These are phyloP conservation scores for Leccinum pachyderme DNA, from an alignment of 1,284 basidiomycete genomes.

Conservation along the genomic window DNA sequence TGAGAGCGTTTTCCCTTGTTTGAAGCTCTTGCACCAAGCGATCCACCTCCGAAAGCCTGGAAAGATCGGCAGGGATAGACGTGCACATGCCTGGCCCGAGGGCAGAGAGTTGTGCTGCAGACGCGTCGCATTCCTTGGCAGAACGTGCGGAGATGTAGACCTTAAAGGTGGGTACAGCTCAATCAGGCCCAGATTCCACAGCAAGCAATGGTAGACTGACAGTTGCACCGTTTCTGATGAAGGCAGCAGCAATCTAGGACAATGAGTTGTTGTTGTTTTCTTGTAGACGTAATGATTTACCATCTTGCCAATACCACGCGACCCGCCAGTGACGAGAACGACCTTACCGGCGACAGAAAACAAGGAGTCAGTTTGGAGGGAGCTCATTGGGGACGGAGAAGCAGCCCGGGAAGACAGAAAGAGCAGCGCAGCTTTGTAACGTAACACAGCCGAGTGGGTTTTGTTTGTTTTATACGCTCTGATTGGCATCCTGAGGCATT, in stretches of 20 bases:
- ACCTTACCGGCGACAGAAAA: conserved; percentile 63
- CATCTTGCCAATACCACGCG: conserved; percentile 69
- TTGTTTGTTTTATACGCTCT: too few relatives aligned
- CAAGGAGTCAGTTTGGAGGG: conserved; percentile 42
- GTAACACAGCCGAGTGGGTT: too few relatives aligned
- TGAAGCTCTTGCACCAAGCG: conserved; percentile 51
- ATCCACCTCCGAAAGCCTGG: conserved; percentile 57
- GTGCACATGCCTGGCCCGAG: conserved; percentile 58
- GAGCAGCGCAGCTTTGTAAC: background rate
- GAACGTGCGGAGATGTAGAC: conserved; percentile 72
- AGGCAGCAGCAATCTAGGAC: conserved; percentile 62
- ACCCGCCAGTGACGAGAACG: conserved; percentile 71
- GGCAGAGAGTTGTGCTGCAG: conserved; percentile 54
- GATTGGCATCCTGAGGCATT: background rate
- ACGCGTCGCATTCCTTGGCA: conserved; percentile 52
- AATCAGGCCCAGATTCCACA: background rate
- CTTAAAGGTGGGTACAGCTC: conserved; percentile 25
- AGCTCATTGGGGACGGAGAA: conserved; percentile 33
- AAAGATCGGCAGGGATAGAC: conserved; percentile 60
- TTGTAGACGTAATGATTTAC: conserved; percentile 35
- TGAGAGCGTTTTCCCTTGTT: conserved; percentile 50
- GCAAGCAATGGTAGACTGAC: conserved; percentile 29
- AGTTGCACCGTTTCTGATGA: conserved; percentile 64
- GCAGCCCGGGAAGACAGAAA: background rate
- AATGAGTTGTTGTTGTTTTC: background rate